These are phyloP conservation scores for Petasospora fabianii DNA, from an alignment of 1,139 yeast genomes.

Conservation along the genomic window DNA sequence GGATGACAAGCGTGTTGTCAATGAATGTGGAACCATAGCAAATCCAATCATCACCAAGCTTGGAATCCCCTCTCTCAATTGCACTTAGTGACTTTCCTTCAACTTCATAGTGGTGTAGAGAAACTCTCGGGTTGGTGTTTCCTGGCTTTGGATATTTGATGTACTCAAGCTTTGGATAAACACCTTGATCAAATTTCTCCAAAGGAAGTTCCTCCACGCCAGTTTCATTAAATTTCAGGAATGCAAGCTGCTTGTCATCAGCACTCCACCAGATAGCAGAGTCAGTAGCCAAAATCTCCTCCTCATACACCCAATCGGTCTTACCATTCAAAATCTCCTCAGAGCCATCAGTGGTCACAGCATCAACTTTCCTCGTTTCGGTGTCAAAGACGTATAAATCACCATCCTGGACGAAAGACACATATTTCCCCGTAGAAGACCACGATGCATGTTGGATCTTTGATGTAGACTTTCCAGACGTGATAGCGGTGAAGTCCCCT, in stretches of 20 bases:
- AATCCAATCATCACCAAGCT: slow-evolving; percentile 40
- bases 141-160: slow-evolving; percentile 94
- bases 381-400: slow-evolving; percentile 54
- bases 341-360: slow-evolving; percentile 69
- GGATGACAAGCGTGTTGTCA: slow-evolving; percentile 52
- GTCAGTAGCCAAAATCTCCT: slow-evolving; percentile 70
- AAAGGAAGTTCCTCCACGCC: slow-evolving; percentile 61
- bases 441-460: slow-evolving; percentile 55
- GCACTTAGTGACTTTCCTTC: slow-evolving; percentile 28
- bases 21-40: slow-evolving; percentile 76
- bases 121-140: slow-evolving; percentile 59
- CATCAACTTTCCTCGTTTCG: slow-evolving; percentile 38
- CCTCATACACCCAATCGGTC: slow-evolving; percentile 97
- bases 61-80: slow-evolving; percentile 23
- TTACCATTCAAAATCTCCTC: slow-evolving; percentile 71
- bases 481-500: slow-evolving; percentile 40
- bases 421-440: slow-evolving; percentile 65
- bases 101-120: slow-evolving; percentile 44
- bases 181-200: slow-evolving; percentile 54
- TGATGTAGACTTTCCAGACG: slow-evolving; percentile 27
- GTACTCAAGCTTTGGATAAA: slow-evolving; percentile 51
- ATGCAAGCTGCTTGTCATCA: slow-evolving; percentile 61
- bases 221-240: slow-evolving; percentile 66
- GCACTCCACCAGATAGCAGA: slow-evolving; percentile 87
- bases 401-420: slow-evolving; percentile 71